Base-by-base conservation (phyloP, 352 stramenopile species). In the Phytopythium vexans region DNA sequence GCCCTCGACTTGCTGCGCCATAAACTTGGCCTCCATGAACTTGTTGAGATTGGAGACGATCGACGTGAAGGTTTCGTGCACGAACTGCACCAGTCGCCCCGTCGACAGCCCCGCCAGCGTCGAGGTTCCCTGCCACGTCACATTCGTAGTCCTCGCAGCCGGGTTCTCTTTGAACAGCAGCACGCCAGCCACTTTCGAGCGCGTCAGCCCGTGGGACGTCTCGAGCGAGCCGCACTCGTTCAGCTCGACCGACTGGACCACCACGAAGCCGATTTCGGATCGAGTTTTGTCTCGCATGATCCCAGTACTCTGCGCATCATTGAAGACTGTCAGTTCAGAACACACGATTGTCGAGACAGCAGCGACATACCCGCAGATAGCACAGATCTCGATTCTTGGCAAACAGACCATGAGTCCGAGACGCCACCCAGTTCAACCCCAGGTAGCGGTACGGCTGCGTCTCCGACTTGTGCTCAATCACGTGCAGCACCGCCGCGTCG, bases 341-440 rank as follows among this genome's bases (percentile, higher is more conserved):
- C 8, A 45, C 8, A 53, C 14, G 12, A 16, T 31, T n/a, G 9
- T 45, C 5, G 10, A 45, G 5, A 41, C 14, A 1, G 11, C 12
- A 32, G 6, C 2, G 21, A 48, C 64, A 39, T 53, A 79, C 72
- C 51, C 71, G 62, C 6, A 89, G 57, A 37, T 75, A 89, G 52
- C 74, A 86, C 1, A 86, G 11, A 49, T 89, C 79, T 37, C 72
- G 63, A 63, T 67, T 86, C 61, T 84, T 86, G 38, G 65, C 55
- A 35, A 89, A 86, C n/a, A 83, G 36, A 2, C 74, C 66, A 0
- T 69, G 52, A 15, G 60, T 74, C 21, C 70, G 65, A 39, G 63
- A 56, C 3, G 74, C 76, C 47, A 82, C 10, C 79, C 79, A 89
- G 57, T 88, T 83, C 49, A 89, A 70, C n/a, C 79, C 79, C 12